Conservation (phyloP, 176 grass and related monocot genomes). For the Oryza glumipatula region DNA sequence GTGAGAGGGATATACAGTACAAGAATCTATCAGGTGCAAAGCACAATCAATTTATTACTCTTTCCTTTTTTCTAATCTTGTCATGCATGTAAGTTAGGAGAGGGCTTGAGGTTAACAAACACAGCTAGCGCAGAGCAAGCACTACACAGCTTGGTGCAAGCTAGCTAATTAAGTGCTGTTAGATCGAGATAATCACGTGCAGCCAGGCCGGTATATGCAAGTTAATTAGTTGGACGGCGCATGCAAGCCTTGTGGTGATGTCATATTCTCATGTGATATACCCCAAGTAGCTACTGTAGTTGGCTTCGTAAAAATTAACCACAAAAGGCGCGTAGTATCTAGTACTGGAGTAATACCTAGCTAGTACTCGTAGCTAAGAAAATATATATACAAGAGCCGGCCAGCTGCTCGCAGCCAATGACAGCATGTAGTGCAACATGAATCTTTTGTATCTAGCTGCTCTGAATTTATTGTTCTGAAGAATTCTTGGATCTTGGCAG, state of each 20-base stretch:
- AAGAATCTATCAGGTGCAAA: not conserved
- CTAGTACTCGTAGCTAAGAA: no score
- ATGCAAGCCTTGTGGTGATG: conserved; percentile 21
- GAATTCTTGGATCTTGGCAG: not conserved
- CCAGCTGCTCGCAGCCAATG: not conserved
- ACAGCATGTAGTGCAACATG: not conserved
- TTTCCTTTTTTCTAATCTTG: not conserved
- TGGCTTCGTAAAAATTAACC: not conserved
- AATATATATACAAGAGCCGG: not conserved
- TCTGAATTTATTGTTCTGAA: not conserved
- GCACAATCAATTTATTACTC: not conserved
- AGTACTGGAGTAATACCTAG: no score
- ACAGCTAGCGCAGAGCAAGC: not conserved
- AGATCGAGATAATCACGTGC: conserved; percentile 24
- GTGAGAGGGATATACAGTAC: no score
- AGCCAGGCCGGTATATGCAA: conserved; percentile 2
- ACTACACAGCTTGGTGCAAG: conserved; percentile 40
- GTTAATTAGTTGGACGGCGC: conserved; percentile 38
- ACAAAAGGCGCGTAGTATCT: no score
- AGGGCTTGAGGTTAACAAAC: not conserved
- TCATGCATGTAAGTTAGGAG: conserved; percentile 16
- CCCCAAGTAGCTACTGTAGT: not conserved
- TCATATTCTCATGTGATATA: conserved; percentile 17
- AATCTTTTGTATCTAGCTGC: not conserved
- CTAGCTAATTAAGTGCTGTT: conserved; percentile 19